These are phyloP conservation scores for Davidsoniella neocaledoniae DNA, from an alignment of 2,329 filamentous ascomycete genomes.

Conservation along the genomic window DNA sequence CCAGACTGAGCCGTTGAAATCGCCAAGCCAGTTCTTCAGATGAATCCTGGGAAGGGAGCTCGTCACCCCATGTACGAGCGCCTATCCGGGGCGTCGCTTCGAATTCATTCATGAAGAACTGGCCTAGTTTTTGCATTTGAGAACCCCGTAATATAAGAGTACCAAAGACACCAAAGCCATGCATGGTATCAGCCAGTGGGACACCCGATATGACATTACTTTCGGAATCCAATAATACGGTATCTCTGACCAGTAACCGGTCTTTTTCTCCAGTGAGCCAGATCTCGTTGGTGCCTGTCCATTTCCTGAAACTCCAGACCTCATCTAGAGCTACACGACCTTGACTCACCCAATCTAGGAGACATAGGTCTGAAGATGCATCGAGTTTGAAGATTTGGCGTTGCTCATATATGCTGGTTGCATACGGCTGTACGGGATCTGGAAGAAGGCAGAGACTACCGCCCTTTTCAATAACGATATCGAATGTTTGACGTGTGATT, in stretches of 20 bases:
- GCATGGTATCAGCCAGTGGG: slow-evolving; percentile 46
- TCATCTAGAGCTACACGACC: slow-evolving; percentile 74
- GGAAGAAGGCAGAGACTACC: slow-evolving; percentile 55
- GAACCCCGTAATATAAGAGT: slow-evolving; percentile 70
- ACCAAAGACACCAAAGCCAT: slow-evolving; percentile 60
- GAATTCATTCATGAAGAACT: slow-evolving; percentile 70
- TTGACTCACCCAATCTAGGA: slow-evolving; percentile 88
- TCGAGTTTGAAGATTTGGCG: slow-evolving; percentile 56
- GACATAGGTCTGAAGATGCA: slow-evolving; percentile 47
- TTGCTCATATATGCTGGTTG: slow-evolving; percentile 69
- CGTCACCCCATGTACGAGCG: slow-evolving; percentile 45
- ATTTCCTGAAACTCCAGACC: slow-evolving; percentile 67
- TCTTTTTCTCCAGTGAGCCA: slow-evolving; percentile 31
- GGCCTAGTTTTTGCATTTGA: slow-evolving; percentile 45
- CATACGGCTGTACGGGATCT: slow-evolving; percentile 86
- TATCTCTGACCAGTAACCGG: slow-evolving; percentile 66
- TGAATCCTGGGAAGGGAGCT: slow-evolving; percentile 17
- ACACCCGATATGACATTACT: slow-evolving; percentile 23
- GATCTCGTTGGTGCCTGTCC: slow-evolving; percentile 80
- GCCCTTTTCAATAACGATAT: slow-evolving; percentile 30
- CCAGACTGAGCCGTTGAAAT: slow-evolving; percentile 34
- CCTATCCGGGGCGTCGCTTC: slow-evolving; percentile 64
- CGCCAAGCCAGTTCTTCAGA: slow-evolving; percentile 37
- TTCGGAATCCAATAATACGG: slow-evolving; percentile 53
- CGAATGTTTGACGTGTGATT: slow-evolving; percentile 40